Percentiles rank a stretch among this genome's conserved stretches.
Evolutionary conservation across 805 yeast genomes (phyloP).

Genomic region (Schwanniomyces sp.): DNA sequence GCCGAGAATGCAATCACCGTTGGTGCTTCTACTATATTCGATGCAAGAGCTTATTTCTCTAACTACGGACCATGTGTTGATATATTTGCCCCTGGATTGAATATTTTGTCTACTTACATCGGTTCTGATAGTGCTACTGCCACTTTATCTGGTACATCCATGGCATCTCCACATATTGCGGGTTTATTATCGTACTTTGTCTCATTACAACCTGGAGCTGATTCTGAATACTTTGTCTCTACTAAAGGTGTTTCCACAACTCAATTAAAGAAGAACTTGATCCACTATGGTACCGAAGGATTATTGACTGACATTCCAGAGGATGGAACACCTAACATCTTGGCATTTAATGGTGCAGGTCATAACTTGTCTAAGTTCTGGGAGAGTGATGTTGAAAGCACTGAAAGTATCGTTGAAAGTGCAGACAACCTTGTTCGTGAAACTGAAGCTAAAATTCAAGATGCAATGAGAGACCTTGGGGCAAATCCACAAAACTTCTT

Average conservation of each 20-base stretch:
- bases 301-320: slow-evolving; percentile 61
- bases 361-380: slow-evolving; percentile 67
- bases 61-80: slow-evolving; percentile 96
- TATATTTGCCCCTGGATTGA: slow-evolving; percentile 94
- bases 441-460: slow-evolving; percentile 19
- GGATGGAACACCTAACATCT: slow-evolving; percentile 68
- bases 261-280: slow-evolving; percentile 73
- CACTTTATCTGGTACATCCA: slow-evolving; percentile 90
- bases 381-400: slow-evolving; percentile 23
- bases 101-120: slow-evolving; percentile 79
- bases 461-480: slow-evolving; percentile 15
- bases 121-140: slow-evolving; percentile 78
- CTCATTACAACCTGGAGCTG: slow-evolving; percentile 77
- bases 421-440: not conserved
- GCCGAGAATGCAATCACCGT: slow-evolving; percentile 85
- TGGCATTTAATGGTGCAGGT: slow-evolving; percentile 84
- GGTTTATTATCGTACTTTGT: slow-evolving; percentile 89
- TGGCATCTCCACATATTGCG: slow-evolving; percentile 97
- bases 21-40: slow-evolving; percentile 90
- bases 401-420: not conserved
- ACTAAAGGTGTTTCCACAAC: slow-evolving; percentile 62
- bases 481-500: slow-evolving; percentile 17
- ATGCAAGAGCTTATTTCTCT: slow-evolving; percentile 91
- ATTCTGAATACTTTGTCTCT: slow-evolving; percentile 59
- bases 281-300: slow-evolving; percentile 64